Evolutionary conservation across 169 alveolate species (phyloP), one percentile per base, ranked within the genome.

Genomic region (Ichthyophthirius multifiliis): DNA sequence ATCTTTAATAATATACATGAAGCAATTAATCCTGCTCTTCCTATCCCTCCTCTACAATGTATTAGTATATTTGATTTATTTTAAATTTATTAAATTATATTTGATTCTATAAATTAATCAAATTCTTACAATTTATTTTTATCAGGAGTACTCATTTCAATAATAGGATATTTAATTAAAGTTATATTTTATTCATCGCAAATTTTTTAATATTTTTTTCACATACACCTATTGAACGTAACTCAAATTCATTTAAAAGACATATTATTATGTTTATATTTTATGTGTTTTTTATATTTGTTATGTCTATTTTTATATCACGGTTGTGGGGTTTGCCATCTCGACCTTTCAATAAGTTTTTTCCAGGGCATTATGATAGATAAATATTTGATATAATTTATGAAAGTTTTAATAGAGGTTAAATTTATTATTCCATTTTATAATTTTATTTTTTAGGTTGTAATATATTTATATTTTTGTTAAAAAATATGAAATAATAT

Each of bases 11-110:
- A 15, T 18, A 77, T 34, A 30, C 76, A 81, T 10, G 84, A 65
- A 0, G 89, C 92, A 1, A 86, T 15, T 6, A 83, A 31, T 12
- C 92, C 92, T 0, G 92, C 92, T 31, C 92, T 65, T 18, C 92
- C 92, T 18, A 86, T 81, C 0, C 92, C 92, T 0, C 89, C 92
- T 86, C 92, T 64, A 39, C 92, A 86, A 78, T 86, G 92, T 7
- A 74, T 34, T 2, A 86, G 20, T 1, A 77, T 89, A 41, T 82
- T 65, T 65, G n/a, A 62, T 27, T 71, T 16, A 35, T 45, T n/a
- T 6, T 76, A 31, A 15, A 83, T 43, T 31, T 76, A 43, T 1
- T 65, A n/a, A 18, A 76, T 39, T 30, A 76, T 77, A 5, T 16
- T 15, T 55, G 76, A 15, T 20, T 65, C 75, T 1, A 83, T 79